Conservation (phyloP, 2,329 filamentous ascomycete species). For the Ascochyta clinopodiicola region DNA sequence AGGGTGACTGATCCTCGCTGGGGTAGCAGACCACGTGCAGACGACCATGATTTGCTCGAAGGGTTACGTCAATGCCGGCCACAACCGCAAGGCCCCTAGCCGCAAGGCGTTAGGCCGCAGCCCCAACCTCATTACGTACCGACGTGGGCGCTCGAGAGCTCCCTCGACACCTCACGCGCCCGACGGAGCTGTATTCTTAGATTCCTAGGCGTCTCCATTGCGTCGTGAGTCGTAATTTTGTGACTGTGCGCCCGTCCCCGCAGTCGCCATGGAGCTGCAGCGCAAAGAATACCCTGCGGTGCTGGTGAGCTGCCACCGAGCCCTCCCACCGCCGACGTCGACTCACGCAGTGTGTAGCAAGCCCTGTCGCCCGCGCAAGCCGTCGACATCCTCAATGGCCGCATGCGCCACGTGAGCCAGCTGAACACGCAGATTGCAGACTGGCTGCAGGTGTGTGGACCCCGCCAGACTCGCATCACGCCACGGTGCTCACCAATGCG, state of each 20-base stretch:
- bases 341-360: conserved; percentile 62
- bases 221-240: conserved; percentile 1
- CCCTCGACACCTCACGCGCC: conserved; percentile 38
- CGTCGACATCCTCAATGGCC: conserved; percentile 80
- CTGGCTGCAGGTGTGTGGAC: conserved; percentile 83
- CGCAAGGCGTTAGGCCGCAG: conserved; percentile 10
- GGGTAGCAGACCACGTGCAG: conserved; percentile 4
- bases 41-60: background rate
- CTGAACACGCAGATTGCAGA: conserved; percentile 92
- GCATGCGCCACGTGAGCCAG: conserved; percentile 83
- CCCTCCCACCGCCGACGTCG: conserved; percentile 28
- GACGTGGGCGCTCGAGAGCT: conserved; percentile 34
- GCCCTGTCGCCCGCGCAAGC: conserved; percentile 83
- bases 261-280: conserved; percentile 65
- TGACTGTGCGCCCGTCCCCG: conserved; percentile 38
- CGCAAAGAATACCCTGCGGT: conserved; percentile 91
- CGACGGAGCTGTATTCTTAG: conserved; percentile 13
- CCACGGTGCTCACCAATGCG: conserved; percentile 29
- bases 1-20: conserved; percentile 8
- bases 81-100: conserved; percentile 14
- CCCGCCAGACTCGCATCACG: conserved; percentile 4
- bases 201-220: conserved; percentile 11
- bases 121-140: conserved; percentile 20
- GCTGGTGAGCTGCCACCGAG: conserved; percentile 68
- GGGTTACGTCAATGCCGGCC: conserved; percentile 30